phyloP scores from a whole-genome alignment of 2,329 filamentous ascomycete species.

The Sclerotinia sclerotiorum region DNA sequence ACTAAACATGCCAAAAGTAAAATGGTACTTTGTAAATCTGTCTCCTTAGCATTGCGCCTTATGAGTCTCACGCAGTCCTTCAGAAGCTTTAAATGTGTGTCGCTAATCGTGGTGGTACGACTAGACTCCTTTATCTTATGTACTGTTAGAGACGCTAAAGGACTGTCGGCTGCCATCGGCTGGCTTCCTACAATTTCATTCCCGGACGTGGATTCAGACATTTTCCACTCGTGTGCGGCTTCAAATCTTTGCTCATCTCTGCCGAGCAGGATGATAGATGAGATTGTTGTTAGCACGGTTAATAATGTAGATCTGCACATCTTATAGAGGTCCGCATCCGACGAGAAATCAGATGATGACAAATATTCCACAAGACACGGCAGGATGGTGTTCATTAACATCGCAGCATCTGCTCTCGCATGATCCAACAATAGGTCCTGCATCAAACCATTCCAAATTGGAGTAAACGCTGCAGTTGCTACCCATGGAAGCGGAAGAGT shows the following conservation, averaged over 20 bases:
- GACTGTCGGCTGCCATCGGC: not conserved
- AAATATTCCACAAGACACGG: slow-evolving; percentile 33
- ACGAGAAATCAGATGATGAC: not conserved
- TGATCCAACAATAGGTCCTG: slow-evolving; percentile 41
- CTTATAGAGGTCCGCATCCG: slow-evolving; percentile 18
- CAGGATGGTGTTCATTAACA: slow-evolving; percentile 43
- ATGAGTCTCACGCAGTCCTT: slow-evolving; percentile 4
- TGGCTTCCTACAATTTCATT: not conserved
- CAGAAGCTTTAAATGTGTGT: slow-evolving; percentile 8
- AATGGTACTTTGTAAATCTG: slow-evolving; percentile 22
- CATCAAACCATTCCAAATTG: slow-evolving; percentile 45
- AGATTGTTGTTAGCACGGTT: slow-evolving; percentile 46
- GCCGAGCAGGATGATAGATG: slow-evolving; percentile 42
- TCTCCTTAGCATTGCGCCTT: not conserved
- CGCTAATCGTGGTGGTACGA: not conserved
- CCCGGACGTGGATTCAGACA: not conserved
- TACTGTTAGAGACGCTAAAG: not conserved
- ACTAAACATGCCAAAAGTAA: slow-evolving; percentile 33
- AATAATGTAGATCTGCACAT: slow-evolving; percentile 43
- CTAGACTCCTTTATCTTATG: not conserved
- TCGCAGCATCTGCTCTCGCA: slow-evolving; percentile 41
- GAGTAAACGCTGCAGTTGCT: slow-evolving; percentile 45
- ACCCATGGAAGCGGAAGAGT: slow-evolving; percentile 48
- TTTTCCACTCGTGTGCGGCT: not conserved
- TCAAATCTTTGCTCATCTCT: not conserved